These are phyloP conservation scores for Nitzschia sp. DNA, from an alignment of 108 stramenopile genomes.

Conservation along the genomic window DNA sequence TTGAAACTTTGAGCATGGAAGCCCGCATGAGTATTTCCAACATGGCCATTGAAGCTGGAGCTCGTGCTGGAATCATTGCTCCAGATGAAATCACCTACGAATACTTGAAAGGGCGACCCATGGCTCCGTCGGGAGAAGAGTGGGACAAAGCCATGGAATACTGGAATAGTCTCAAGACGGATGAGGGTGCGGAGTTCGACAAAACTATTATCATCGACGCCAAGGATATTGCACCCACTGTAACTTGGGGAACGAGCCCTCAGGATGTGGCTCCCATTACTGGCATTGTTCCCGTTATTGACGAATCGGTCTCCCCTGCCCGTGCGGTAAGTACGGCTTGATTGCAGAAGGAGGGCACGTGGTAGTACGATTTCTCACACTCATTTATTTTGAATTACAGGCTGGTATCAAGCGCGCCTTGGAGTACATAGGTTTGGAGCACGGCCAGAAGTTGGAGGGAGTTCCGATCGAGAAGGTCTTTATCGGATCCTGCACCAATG, in stretches of 20 bases:
- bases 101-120: constrained; percentile 92
- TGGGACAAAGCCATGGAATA: constrained; percentile 90
- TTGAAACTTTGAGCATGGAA: constrained; percentile 83
- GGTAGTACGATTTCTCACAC: constrained; percentile 6
- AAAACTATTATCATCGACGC: constrained; percentile 83
- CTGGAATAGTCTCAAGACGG: constrained; percentile 74
- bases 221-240: constrained; percentile 91
- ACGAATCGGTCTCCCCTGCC: constrained; percentile 56
- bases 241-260: constrained; percentile 95
- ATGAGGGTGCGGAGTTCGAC: constrained; percentile 89
- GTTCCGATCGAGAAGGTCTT: constrained; percentile 88
- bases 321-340: constrained; percentile 40
- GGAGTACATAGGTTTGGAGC: constrained; percentile 91
- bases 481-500: constrained; percentile 95
- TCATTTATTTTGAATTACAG: constrained; percentile 16
- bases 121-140: constrained; percentile 87
- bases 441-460: constrained; percentile 79
- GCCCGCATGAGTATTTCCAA: constrained; percentile 93
- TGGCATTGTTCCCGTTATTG: constrained; percentile 80
- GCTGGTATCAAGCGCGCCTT: constrained; percentile 84
- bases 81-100: constrained; percentile 91
- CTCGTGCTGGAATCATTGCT: constrained; percentile 92
- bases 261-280: constrained; percentile 89
- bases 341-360: neutral
- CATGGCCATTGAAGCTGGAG: constrained; percentile 97